phyloP scores from a whole-genome alignment of 805 yeast genomes.

The Groenewaldozyma salmanticensis region DNA sequence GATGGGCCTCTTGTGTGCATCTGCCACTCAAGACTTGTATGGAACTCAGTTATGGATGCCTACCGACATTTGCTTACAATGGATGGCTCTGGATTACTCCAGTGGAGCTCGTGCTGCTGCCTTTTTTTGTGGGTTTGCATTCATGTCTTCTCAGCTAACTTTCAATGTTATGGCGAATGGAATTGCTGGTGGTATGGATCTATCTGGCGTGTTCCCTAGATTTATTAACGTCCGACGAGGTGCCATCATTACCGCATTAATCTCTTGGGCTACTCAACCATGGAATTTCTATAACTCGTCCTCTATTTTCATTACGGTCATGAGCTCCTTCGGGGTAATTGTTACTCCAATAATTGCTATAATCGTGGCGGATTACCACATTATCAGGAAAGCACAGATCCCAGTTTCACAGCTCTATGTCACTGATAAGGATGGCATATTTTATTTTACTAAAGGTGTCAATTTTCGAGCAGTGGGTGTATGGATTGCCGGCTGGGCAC shows the following conservation, averaged over 20 bases:
- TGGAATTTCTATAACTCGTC: slow-evolving; percentile 4
- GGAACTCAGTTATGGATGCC: slow-evolving; percentile 41
- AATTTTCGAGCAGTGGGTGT: slow-evolving; percentile 34
- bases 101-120: slow-evolving; percentile 22
- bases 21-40: slow-evolving; percentile 33
- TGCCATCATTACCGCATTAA: slow-evolving; percentile 26
- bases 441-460: slow-evolving; percentile 35
- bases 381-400: background rate
- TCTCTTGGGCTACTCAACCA: slow-evolving; percentile 3
- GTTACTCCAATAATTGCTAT: slow-evolving; percentile 3
- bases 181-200: slow-evolving; percentile 30
- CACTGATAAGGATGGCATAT: slow-evolving; percentile 27
- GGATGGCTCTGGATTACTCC: slow-evolving; percentile 32
- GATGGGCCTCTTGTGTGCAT: slow-evolving; percentile 38
- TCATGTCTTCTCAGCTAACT: slow-evolving; percentile 31
- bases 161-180: slow-evolving; percentile 33
- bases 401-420: slow-evolving; percentile 24
- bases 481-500: slow-evolving; percentile 23
- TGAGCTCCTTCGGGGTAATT: slow-evolving; percentile 4
- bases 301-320: slow-evolving; percentile 1
- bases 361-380: slow-evolving; percentile 3
- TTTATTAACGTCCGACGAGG: slow-evolving; percentile 34
- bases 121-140: slow-evolving; percentile 33
- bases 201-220: slow-evolving; percentile 37
- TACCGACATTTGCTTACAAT: slow-evolving; percentile 26